Conservation (phyloP, 2,329 filamentous ascomycete genomes). For the Colletotrichum caudatum region DNA sequence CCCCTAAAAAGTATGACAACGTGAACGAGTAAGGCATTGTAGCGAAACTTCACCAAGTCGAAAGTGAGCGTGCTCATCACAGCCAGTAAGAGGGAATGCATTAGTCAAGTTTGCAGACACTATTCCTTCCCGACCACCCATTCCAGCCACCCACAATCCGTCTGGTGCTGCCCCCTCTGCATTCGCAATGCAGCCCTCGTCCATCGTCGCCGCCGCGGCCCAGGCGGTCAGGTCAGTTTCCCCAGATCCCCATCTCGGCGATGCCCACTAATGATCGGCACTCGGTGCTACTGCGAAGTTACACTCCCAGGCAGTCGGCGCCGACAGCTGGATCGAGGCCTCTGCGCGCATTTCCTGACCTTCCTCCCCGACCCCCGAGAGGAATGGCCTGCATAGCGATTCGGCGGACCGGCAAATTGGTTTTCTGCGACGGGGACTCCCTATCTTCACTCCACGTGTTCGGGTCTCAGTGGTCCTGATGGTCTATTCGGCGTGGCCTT, state of each 20-base stretch:
- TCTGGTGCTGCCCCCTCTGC: too few relatives aligned
- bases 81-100: too few relatives aligned
- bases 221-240: constrained; percentile 15
- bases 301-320: constrained; percentile 19
- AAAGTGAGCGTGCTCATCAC: too few relatives aligned
- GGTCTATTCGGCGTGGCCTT: background rate
- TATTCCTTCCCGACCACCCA: too few relatives aligned
- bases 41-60: too few relatives aligned
- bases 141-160: background rate
- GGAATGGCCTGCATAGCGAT: constrained; percentile 28
- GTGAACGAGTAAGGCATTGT: too few relatives aligned
- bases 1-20: too few relatives aligned
- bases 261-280: background rate
- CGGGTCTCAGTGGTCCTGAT: background rate
- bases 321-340: background rate
- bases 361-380: background rate
- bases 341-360: fast-evolving
- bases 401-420: constrained; percentile 39
- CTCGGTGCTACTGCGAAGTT: constrained; percentile 15
- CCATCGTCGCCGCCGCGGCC: background rate
- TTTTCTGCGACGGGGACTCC: too few relatives aligned
- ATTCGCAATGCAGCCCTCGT: background rate
- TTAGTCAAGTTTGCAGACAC: background rate
- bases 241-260: background rate
- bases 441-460: background rate